A percentile compares a stretch with the other conserved stretches of the same genome.
phyloP scores from a whole-genome alignment of 2,329 filamentous ascomycete species.

The Verticillium zaregamsianum region DNA sequence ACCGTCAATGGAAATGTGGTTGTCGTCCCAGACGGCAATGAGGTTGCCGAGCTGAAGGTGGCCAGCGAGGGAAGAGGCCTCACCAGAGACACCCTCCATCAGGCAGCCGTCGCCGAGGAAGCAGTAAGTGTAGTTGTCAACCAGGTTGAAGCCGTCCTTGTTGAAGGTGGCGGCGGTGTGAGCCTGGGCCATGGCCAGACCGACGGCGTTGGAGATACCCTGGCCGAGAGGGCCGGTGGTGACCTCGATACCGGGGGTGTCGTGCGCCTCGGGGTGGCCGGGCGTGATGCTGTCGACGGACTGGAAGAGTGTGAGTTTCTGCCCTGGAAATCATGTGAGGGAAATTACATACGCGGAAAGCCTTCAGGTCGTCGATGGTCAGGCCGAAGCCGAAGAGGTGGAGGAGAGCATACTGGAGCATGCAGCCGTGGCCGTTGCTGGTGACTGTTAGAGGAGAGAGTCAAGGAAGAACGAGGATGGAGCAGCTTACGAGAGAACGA shows the following conservation, averaged over 20 bases:
- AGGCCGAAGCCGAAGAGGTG: slow-evolving; percentile 92
- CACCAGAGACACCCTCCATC: slow-evolving; percentile 95
- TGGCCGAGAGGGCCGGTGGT: slow-evolving; percentile 97
- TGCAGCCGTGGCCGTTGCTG: slow-evolving; percentile 98
- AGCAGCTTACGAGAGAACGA: slow-evolving; percentile 89
- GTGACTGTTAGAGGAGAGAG: neutral
- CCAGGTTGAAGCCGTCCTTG: slow-evolving; percentile 85
- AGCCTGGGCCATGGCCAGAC: slow-evolving; percentile 93
- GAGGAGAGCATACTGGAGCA: slow-evolving; percentile 98
- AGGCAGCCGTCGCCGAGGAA: slow-evolving; percentile 98
- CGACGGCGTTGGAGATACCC: slow-evolving; percentile 95
- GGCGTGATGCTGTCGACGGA: slow-evolving; percentile 72
- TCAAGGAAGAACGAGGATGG: neutral
- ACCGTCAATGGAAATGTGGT: slow-evolving; percentile 94
- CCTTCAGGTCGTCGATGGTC: slow-evolving; percentile 87
- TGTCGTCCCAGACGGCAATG: slow-evolving; percentile 96
- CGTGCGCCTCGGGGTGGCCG: slow-evolving; percentile 93
- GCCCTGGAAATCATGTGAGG: neutral
- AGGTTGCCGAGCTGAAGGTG: slow-evolving; percentile 98
- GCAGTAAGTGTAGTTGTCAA: slow-evolving; percentile 95
- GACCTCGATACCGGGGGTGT: slow-evolving; percentile 95
- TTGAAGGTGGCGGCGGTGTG: slow-evolving; percentile 92
- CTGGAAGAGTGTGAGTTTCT: slow-evolving; percentile 24
- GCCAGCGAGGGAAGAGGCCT: slow-evolving; percentile 88
- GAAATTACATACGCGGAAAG: slow-evolving; percentile 77